phyloP scores from a whole-genome alignment of 306 rosid genomes.

The Dryas alaskensis region DNA sequence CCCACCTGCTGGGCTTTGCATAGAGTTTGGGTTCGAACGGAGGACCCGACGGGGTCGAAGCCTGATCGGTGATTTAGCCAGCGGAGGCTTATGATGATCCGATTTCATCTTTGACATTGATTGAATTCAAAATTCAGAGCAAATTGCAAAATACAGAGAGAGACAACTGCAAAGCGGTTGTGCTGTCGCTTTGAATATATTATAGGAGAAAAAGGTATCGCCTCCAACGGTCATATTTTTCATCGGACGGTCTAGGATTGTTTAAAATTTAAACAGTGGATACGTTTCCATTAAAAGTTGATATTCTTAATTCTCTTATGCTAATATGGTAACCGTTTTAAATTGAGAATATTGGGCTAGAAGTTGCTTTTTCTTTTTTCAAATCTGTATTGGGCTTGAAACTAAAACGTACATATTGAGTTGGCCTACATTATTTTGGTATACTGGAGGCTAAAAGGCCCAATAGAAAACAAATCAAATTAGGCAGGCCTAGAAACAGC shows the following conservation, averaged over 20 bases:
- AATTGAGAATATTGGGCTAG: too few species aligned
- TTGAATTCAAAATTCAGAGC: conserved; percentile 6
- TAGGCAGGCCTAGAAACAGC: too few species aligned
- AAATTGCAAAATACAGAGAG: neutral
- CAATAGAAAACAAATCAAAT: too few species aligned
- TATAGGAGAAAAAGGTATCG: too few species aligned
- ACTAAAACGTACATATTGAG: too few species aligned
- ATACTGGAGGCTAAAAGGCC: too few species aligned
- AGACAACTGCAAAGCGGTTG: neutral
- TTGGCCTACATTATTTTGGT: too few species aligned
- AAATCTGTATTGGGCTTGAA: too few species aligned
- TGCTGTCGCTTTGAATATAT: neutral
- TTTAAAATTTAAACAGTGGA: conserved; percentile 4
- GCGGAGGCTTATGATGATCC: conserved; percentile 62
- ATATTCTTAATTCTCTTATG: too few species aligned
- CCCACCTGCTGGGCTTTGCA: conserved; percentile 69
- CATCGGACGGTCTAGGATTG: neutral
- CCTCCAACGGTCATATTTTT: conserved; percentile 16
- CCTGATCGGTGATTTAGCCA: conserved; percentile 60
- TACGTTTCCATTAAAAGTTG: neutral
- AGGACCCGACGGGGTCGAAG: conserved; percentile 45
- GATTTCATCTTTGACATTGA: conserved; percentile 50
- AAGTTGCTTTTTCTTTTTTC: too few species aligned
- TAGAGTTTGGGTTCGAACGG: conserved; percentile 36
- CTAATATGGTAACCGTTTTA: too few species aligned